Evolutionary conservation across 768 basidiomycete species (phyloP), one percentile per base, ranked within the genome.

Genomic region (Sarcodon aspratus): DNA sequence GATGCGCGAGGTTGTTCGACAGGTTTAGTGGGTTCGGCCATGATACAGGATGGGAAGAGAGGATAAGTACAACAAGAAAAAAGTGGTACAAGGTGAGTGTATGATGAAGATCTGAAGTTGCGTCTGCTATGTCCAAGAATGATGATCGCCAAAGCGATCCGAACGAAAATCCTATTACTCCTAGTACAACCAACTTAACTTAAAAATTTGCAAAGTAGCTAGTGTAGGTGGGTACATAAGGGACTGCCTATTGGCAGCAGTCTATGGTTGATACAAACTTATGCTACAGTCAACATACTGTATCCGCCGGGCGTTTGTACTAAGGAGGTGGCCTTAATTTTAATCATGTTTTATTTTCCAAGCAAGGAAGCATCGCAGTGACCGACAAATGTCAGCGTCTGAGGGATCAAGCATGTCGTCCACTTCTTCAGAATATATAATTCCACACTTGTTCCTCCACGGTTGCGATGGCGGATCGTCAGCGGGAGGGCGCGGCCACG

Each of bases 1-100:
- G 72, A 55, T 34, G 69, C 57, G 5, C 21, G 21, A 27, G 21
- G 21, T 33, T 54, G 44, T 10, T 55, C 55, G 51, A 54, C 50
- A n/a, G 62, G 53, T 40, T 74, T 75, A 57, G 78, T 76, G 17
- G 70, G 58, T 57, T 85, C 85, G 49, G 83, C 71, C 85, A 87
- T 86, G 9, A 27, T 42, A 13, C 9, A 42, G 6, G 40, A 27
- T 13, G 37, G 21, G 21, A 27, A 27, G 21, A 27, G 21, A 27
- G 21, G 21, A 27, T 27, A 27, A 5, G 21, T 27, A 27, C 21
- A 27, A 27, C 21, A 38, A 6, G 37, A 13, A 38, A 42, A 15
- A 11, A 5, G 2, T 27, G 40, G 13, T 42, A 9, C 37, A 13
- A 18, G 37, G 36, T 15, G 38, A 21, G n/a, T n/a, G 10, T n/a